phyloP scores from a whole-genome alignment of 805 yeast species.

The Brettanomyces naardenensis region DNA sequence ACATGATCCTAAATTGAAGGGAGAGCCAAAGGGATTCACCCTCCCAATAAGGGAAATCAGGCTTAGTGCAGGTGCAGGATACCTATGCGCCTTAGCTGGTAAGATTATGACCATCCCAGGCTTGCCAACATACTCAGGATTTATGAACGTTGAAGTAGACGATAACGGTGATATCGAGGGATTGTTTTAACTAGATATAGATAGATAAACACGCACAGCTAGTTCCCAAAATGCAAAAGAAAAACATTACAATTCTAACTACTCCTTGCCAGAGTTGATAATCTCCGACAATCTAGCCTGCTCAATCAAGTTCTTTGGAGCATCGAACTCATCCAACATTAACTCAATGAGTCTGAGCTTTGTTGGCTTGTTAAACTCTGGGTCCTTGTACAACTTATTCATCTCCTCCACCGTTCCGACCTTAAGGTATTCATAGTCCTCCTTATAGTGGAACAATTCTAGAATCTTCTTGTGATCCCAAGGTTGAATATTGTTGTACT shows the following conservation, averaged over 20 bases:
- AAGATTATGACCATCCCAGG: slow-evolving; percentile 86
- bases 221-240: no score
- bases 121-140: slow-evolving; percentile 77
- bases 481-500: slow-evolving; percentile 58
- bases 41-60: slow-evolving; percentile 79
- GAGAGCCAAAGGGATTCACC: slow-evolving; percentile 73
- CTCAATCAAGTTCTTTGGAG: slow-evolving; percentile 55
- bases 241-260: not conserved
- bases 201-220: no score
- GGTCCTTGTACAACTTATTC: slow-evolving; percentile 38
- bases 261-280: slow-evolving; percentile 17
- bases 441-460: slow-evolving; percentile 51
- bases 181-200: slow-evolving; percentile 41
- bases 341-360: slow-evolving; percentile 62
- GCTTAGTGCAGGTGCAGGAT: slow-evolving; percentile 85
- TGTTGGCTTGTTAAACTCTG: slow-evolving; percentile 43
- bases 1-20: slow-evolving; percentile 75
- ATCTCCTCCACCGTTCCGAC: slow-evolving; percentile 53
- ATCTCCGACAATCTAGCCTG: slow-evolving; percentile 51
- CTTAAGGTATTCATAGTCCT: slow-evolving; percentile 44
- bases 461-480: slow-evolving; percentile 59
- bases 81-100: slow-evolving; percentile 77
- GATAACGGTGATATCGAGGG: slow-evolving; percentile 81
- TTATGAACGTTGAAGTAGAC: slow-evolving; percentile 78
- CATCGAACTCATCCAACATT: slow-evolving; percentile 63